Base-by-base conservation (phyloP, 2,329 filamentous ascomycete species). In the Rugonectria rugulosa region DNA sequence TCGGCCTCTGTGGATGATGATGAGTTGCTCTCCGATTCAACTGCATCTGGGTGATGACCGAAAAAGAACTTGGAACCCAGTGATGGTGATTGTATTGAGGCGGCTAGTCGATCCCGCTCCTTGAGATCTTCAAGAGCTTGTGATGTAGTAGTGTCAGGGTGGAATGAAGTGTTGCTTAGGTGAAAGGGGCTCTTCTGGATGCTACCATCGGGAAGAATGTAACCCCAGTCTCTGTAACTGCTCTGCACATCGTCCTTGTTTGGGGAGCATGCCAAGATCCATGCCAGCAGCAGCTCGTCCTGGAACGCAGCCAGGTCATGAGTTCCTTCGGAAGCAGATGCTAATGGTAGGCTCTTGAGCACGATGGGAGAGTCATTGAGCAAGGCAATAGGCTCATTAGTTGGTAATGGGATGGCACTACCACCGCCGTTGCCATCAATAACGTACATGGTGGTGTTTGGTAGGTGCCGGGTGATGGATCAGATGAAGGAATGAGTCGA, bases 201-300 rank as follows among this genome's bases (percentile, higher is more conserved):
- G 3, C 48, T 57, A 20, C 56, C 56, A 34, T 59, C 56, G 21
- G 52, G 45, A 17, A 61, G 56, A 17, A 61, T 57, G 23, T 54
- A 57, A 11, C 52, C 56, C 56, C 59, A 55, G 15, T 61, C 56
- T 20, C 26, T 21, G 6, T 27, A 27, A 11, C 11, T 27, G 11
- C 24, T 6, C 24, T 44, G 41, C 29, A 41, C 6, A n/a, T 53
- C 46, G 20, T 56, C 51, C 11, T 44, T 11, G 12, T 49, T 36
- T 11, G 42, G 29, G 23, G 59, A 54, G 44, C 53, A 59, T 36
- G 49, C 43, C 21, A 57, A 34, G n/a, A 47, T 50, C 53, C 56
- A 60, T 32, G 56, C 53, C n/a, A 55, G 49, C n/a, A 61, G 40
- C 6, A 57, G 38, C 19, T 61, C 45, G 43, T 60, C 37, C 40